These are phyloP conservation scores for Sisymbrium altissimum DNA, from an alignment of 345 rosid genomes.

Conservation along the genomic window DNA sequence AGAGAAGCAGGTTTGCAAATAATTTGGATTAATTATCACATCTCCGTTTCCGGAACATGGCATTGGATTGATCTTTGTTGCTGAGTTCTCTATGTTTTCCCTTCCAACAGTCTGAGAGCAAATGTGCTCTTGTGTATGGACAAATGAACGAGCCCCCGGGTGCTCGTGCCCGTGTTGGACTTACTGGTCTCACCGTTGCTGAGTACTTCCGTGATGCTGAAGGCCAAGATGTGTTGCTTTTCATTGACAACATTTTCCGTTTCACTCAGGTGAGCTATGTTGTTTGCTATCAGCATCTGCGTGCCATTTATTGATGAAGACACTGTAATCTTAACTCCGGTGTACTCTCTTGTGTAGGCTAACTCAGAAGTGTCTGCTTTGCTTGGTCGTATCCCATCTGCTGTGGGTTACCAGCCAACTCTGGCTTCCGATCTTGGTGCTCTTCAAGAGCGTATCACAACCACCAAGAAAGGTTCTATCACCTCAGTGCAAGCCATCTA, in stretches of 20 bases:
- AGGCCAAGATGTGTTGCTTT: constrained; percentile 98
- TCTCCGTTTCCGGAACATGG: neutral
- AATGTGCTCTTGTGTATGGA: constrained; percentile 95
- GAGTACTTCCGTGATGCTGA: constrained; percentile 99
- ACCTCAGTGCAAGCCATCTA: constrained; percentile 99
- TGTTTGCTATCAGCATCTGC: neutral
- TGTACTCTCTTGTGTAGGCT: constrained; percentile 47
- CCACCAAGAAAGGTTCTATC: constrained; percentile 97
- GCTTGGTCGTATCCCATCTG: constrained; percentile 99
- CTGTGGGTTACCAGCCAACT: constrained; percentile 99
- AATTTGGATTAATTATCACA: neutral
- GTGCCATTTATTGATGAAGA: neutral
- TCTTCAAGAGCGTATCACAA: constrained; percentile 97
- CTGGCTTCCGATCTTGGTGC: constrained; percentile 99
- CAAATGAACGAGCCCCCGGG: constrained; percentile 99
- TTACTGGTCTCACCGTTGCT: constrained; percentile 95
- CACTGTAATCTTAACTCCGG: neutral
- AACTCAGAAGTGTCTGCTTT: constrained; percentile 99
- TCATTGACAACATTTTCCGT: constrained; percentile 95
- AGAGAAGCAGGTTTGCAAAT: constrained; percentile 71
- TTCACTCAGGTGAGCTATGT: constrained; percentile 66
- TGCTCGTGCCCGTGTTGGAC: constrained; percentile 99
- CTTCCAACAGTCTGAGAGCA: constrained; percentile 68
- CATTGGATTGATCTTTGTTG: neutral
- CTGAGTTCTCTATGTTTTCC: neutral